Evolutionary conservation across 768 basidiomycete genomes (phyloP).

Genomic region (Naematelia aurantialba): DNA sequence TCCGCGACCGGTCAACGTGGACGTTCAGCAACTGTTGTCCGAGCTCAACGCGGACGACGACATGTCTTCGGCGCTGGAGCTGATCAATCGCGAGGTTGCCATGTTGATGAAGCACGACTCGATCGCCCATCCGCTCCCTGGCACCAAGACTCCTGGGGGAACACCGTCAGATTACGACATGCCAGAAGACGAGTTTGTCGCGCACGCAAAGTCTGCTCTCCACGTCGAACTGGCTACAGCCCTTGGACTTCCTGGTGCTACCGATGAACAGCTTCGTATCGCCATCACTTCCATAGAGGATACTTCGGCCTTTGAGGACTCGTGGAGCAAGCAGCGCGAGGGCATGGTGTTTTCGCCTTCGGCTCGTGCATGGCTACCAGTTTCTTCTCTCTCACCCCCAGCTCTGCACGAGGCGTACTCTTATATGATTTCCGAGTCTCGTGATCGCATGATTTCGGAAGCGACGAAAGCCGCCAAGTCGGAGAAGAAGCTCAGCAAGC

Average conservation of each 20-base stretch:
- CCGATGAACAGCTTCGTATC: slow-evolving; percentile 70
- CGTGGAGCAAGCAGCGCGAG: slow-evolving; percentile 67
- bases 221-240: slow-evolving; percentile 73
- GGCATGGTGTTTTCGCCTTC: slow-evolving; percentile 63
- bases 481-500: slow-evolving; percentile 84
- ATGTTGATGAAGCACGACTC: slow-evolving; percentile 81
- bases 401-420: slow-evolving; percentile 61
- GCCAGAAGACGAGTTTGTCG: slow-evolving; percentile 64
- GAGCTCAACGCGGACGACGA: slow-evolving; percentile 55
- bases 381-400: slow-evolving; percentile 45
- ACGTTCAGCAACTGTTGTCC: slow-evolving; percentile 63
- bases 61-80: slow-evolving; percentile 57
- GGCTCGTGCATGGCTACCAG: slow-evolving; percentile 65
- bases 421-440: slow-evolving; percentile 60
- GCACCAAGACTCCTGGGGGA: slow-evolving; percentile 72
- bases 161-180: slow-evolving; percentile 61
- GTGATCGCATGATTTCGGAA: slow-evolving; percentile 72
- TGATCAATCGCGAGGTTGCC: slow-evolving; percentile 75
- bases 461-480: slow-evolving; percentile 73
- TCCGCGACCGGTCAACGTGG: slow-evolving; percentile 80
- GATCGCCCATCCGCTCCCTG: slow-evolving; percentile 79
- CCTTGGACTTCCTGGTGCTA: slow-evolving; percentile 82
- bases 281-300: slow-evolving; percentile 66
- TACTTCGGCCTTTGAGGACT: slow-evolving; percentile 59
- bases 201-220: slow-evolving; percentile 65